These are phyloP conservation scores for Leccinum fallax DNA, from an alignment of 1,284 basidiomycete genomes.

Conservation along the genomic window DNA sequence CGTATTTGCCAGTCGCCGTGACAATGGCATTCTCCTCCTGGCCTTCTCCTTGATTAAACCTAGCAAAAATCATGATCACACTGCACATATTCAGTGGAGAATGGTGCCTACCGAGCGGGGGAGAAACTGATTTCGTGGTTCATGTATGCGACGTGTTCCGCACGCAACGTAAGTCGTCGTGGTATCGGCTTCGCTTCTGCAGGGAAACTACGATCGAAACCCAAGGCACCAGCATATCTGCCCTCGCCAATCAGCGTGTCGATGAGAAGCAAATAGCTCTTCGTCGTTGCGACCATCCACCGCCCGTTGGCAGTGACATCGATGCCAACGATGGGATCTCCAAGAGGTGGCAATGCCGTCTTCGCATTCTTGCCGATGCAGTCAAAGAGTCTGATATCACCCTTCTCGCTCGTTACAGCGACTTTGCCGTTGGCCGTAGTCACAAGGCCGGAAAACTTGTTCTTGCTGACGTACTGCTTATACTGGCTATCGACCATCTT, in stretches of 20 bases:
- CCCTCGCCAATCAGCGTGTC: constrained; percentile 96
- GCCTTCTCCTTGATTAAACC: constrained; percentile 90
- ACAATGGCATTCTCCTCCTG: constrained; percentile 94
- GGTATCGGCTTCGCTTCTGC: constrained; percentile 93
- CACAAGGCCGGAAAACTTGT: constrained; percentile 91
- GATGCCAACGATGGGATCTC: constrained; percentile 93
- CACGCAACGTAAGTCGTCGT: constrained; percentile 84
- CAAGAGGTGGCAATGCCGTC: constrained; percentile 94
- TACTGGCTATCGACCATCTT: constrained; percentile 95
- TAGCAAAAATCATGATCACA: constrained; percentile 34
- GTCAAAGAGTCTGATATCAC: constrained; percentile 96
- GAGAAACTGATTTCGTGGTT: constrained; percentile 87
- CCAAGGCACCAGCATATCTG: constrained; percentile 82
- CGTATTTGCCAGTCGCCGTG: constrained; percentile 94
- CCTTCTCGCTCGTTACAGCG: constrained; percentile 95
- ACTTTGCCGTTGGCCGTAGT: constrained; percentile 89
- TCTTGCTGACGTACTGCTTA: constrained; percentile 96
- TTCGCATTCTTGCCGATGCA: constrained; percentile 98
- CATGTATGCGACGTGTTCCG: constrained; percentile 97
- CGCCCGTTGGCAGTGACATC: constrained; percentile 95
- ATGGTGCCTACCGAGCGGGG: constrained; percentile 72
- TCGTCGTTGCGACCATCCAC: constrained; percentile 96
- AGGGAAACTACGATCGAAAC: constrained; percentile 96
- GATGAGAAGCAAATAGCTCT: constrained; percentile 92
- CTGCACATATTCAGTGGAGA: constrained; percentile 1